Evolutionary conservation across 2,329 filamentous ascomycete species (phyloP).

Genomic region (Elsinoe perseae): DNA sequence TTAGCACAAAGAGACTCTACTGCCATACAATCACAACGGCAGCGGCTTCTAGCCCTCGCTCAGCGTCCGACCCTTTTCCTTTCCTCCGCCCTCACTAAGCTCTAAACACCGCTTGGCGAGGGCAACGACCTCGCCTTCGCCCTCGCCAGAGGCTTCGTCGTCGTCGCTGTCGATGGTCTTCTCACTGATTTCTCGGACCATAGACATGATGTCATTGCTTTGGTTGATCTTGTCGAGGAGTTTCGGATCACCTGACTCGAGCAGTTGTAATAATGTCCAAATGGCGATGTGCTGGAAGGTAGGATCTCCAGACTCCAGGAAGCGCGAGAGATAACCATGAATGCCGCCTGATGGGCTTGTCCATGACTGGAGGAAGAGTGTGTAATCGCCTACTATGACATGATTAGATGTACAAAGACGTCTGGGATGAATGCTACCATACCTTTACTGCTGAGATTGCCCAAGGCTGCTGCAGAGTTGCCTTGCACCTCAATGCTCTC

Average conservation of each 20-base stretch:
- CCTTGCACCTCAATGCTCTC: slow-evolving; percentile 97
- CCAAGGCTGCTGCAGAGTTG: slow-evolving; percentile 91
- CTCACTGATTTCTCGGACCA: slow-evolving; percentile 86
- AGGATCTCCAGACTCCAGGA: slow-evolving; percentile 86
- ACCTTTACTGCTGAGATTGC: slow-evolving; percentile 97
- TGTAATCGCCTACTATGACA: slow-evolving; percentile 78
- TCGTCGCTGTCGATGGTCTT: slow-evolving; percentile 81
- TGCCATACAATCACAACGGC: not conserved
- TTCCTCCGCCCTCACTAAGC: slow-evolving; percentile 35
- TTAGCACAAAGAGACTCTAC: too few relatives aligned
- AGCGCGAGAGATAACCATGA: slow-evolving; percentile 87
- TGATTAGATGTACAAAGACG: slow-evolving; percentile 23
- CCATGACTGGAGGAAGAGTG: slow-evolving; percentile 93
- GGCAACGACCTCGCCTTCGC: slow-evolving; percentile 86
- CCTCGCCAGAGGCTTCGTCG: slow-evolving; percentile 84
- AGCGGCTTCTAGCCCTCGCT: slow-evolving; percentile 58
- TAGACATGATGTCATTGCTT: slow-evolving; percentile 81
- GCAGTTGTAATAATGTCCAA: slow-evolving; percentile 90
- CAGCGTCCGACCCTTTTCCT: slow-evolving; percentile 57
- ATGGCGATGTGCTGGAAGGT: slow-evolving; percentile 99
- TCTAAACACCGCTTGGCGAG: slow-evolving; percentile 86
- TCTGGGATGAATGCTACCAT: slow-evolving; percentile 26
- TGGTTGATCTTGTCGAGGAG: slow-evolving; percentile 84
- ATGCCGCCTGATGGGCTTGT: slow-evolving; percentile 86
- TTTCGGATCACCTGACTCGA: slow-evolving; percentile 87